Evolutionary conservation across 1,284 basidiomycete genomes (phyloP), one percentile per base, ranked within the genome.

Genomic region (Cryptococcus neoformans): DNA sequence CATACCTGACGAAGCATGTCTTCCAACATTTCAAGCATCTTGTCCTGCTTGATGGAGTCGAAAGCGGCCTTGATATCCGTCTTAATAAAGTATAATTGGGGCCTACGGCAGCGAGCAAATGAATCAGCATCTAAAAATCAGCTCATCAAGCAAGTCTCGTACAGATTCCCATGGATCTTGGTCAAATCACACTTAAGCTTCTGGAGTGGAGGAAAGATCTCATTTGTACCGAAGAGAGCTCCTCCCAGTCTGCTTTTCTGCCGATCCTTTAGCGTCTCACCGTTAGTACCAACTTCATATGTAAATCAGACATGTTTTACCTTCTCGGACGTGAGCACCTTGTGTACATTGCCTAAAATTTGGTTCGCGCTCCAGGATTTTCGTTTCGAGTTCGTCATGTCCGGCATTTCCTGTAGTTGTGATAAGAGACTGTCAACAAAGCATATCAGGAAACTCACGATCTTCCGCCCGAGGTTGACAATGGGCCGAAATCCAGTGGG

Each of bases 21-120:
- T 21, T 83, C 82, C 41, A 98, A 75, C 36, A 99, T 91, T 39
- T 83, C 79, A 12, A 99, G 77, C 49, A 99, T 78, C 68, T 88
- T 93, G 21, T 83, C 81, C 73, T 99, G 96, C 45, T 93, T 87
- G 62, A 99, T 98, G 0, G 90, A 92, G 76, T 99, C 96, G 79
- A 98, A 99, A 60, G 93, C 96, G 1, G 92, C 88, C 59, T 89
- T 87, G 12, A 99, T 91, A 70, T 99, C 96, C 36, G 96, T 85
- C 75, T 99, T 99, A 59, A 94, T 92, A 68, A 99, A 95, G 73
- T 93, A 98, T 3, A 96, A 76, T 62, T 85, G 86, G 0, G 91
- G 90, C 21, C 92, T 93, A 57, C 8, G 4, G 4, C 28, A 28
- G 28, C 28, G 28, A 41, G 17, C 4, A 16, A 12, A 10, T 17